These are phyloP conservation scores for Selenicereus undatus DNA, from an alignment of 148 eudicot genomes.

Conservation along the genomic window DNA sequence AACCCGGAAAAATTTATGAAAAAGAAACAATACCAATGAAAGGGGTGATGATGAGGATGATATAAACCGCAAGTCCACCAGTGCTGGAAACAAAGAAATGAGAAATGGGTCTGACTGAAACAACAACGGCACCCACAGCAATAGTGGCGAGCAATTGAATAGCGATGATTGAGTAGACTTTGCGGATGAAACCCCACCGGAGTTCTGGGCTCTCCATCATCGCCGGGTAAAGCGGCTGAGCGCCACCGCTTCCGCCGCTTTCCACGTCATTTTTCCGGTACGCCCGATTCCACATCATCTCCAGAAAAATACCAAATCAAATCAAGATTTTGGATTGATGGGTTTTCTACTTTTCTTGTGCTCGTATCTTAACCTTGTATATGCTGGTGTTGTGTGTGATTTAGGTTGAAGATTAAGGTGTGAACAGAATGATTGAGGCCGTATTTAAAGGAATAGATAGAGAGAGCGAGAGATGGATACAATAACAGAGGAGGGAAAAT, in stretches of 20 bases:
- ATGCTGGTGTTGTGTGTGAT: not conserved
- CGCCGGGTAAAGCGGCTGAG: slow-evolving; percentile 49
- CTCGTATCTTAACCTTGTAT: not conserved
- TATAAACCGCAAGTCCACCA: slow-evolving; percentile 63
- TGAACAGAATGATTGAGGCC: not conserved
- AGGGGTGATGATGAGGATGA: slow-evolving; percentile 63
- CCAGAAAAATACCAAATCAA: not conserved
- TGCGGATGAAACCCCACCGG: slow-evolving; percentile 82
- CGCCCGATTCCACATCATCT: slow-evolving; percentile 45
- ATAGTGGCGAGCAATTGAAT: slow-evolving; percentile 69
- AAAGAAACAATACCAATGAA: slow-evolving; percentile 41
- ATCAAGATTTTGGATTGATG: not conserved
- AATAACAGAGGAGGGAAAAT: not conserved
- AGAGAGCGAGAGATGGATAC: not conserved
- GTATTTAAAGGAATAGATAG: too few relatives aligned
- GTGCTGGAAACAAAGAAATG: slow-evolving; percentile 49
- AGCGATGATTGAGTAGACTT: slow-evolving; percentile 68
- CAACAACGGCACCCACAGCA: slow-evolving; percentile 69
- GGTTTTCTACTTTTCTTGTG: not conserved
- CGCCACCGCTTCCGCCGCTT: slow-evolving; percentile 41
- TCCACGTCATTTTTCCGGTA: slow-evolving; percentile 65
- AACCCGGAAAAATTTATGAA: not conserved
- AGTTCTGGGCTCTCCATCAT: slow-evolving; percentile 61
- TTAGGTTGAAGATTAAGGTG: not conserved
- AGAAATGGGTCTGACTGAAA: slow-evolving; percentile 50